Evolutionary conservation across 139 green algal species (phyloP), one percentile per base, ranked within the genome.

Genomic region (Chlamydomonas sphaeroides): DNA sequence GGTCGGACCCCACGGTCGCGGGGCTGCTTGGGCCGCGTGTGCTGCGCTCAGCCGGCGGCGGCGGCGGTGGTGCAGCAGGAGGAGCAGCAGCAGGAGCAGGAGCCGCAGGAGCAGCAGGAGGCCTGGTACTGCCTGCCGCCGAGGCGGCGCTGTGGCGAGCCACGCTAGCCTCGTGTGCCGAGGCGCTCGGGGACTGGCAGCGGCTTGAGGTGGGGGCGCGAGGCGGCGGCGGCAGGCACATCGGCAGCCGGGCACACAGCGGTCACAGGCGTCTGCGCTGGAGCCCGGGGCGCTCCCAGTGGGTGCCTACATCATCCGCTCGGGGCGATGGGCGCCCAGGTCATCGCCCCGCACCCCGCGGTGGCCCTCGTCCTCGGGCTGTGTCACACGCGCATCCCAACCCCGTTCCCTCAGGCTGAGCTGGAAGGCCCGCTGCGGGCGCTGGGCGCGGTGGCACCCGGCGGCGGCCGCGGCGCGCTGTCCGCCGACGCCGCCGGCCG

Each of bases 111-210:
- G 67, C 39, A 25, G 65, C 4, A 38, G 57, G 2, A 26, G 57
- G 1, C 11, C 30, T 14, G 32, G 30, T 45, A 33, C 51, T 66
- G 32, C 57, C 71, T 3, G 35, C 51, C 1, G 71, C 38, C 3
- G 71, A 79, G 49, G 53, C 5, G 35, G 51, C 51, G 35, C 71
- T 79, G 25, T 79, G 71, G 71, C 51, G 20, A 35, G 71, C 67
- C 51, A 51, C 35, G 25, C 28, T 79, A 51, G 71, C 38, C 51
- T 21, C 26, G 28, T 79, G 71, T 56, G 71, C 71, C 15, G 71
- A 79, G 26, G 71, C 71, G 35, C 35, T 79, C 20, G 71, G 71
- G 51, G 71, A 79, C 71, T 79, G 71, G 71, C 56, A 61, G 20
- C 71, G 71, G 2, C 36, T 79, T 0, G 71, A 65, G 71, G 71